Percentiles rank a stretch among this genome's conserved stretches.
Evolutionary conservation across 2,329 filamentous ascomycete species (phyloP).

Genomic region (Penicillium digitatum): DNA sequence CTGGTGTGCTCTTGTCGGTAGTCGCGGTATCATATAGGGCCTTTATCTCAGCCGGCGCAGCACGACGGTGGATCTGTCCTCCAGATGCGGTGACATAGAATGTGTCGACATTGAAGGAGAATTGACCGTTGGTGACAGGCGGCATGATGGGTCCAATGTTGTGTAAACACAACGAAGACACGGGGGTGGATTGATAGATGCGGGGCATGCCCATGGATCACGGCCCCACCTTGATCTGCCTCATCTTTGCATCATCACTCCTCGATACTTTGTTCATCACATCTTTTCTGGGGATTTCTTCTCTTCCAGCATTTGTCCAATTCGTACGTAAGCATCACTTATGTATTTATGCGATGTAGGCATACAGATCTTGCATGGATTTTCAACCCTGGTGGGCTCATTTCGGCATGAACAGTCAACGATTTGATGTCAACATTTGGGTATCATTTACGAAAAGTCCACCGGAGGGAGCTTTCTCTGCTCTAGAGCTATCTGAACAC

Average conservation of each 20-base stretch:
- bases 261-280: neutral
- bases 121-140: slow-evolving; percentile 37
- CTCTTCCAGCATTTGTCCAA: neutral
- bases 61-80: slow-evolving; percentile 46
- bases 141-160: slow-evolving; percentile 2
- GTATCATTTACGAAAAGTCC: slow-evolving; percentile 34
- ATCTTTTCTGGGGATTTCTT: neutral
- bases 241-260: neutral
- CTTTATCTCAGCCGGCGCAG: slow-evolving; percentile 45
- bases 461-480: slow-evolving; percentile 47
- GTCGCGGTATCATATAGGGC: slow-evolving; percentile 37
- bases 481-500: slow-evolving; percentile 43
- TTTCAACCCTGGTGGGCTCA: neutral
- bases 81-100: slow-evolving; percentile 47
- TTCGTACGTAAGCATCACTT: no score
- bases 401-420: neutral
- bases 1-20: slow-evolving; percentile 30
- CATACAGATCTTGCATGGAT: neutral
- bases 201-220: no score
- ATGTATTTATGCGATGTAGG: neutral
- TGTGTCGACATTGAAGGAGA: slow-evolving; percentile 44
- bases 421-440: neutral
- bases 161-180: neutral
- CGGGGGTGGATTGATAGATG: neutral
- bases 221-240: neutral